Conservation (phyloP, 495 filamentous ascomycete genomes). For the Penicillium samsonianum region DNA sequence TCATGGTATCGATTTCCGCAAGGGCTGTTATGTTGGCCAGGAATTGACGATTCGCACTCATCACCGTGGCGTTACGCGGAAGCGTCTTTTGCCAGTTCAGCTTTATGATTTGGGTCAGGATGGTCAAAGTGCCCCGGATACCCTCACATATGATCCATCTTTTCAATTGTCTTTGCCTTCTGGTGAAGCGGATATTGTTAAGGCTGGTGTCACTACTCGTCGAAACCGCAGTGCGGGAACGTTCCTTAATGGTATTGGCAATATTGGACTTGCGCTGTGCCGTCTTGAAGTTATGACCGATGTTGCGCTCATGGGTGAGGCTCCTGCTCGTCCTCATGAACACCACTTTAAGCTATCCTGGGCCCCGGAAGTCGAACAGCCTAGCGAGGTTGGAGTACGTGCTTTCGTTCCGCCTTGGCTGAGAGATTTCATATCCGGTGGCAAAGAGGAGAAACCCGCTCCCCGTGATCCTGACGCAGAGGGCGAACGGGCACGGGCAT, state of each 20-base stretch:
- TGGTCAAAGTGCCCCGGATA: conserved; percentile 36
- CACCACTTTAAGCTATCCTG: conserved; percentile 58
- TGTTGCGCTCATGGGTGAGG: conserved; percentile 63
- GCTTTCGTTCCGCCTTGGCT: conserved; percentile 87
- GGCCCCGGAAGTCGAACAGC: conserved; percentile 36
- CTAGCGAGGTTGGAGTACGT: conserved; percentile 64
- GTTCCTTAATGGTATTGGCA: conserved; percentile 72
- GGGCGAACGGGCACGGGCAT: conserved; percentile 37
- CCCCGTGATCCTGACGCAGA: conserved; percentile 25
- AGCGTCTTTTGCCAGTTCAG: conserved; percentile 81
- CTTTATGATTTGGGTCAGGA: conserved; percentile 56
- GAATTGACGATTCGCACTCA: conserved; percentile 93
- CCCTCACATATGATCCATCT: conserved; percentile 54
- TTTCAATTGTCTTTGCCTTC: conserved; percentile 31
- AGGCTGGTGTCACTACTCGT: conserved; percentile 38
- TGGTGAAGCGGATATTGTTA: conserved; percentile 46
- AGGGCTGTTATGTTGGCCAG: conserved; percentile 96
- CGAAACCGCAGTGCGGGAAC: conserved; percentile 74
- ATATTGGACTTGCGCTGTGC: conserved; percentile 85
- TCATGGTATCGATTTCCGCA: conserved; percentile 83
- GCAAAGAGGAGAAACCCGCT: conserved; percentile 29
- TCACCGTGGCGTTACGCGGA: conserved; percentile 89
- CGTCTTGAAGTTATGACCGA: conserved; percentile 88
- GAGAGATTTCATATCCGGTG: conserved; percentile 42
- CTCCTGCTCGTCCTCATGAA: conserved; percentile 50